A percentile compares a stretch with the other conserved stretches of the same genome.
These are phyloP conservation scores for Podospora fimiseda DNA, from an alignment of 495 filamentous ascomycete species.

Conservation along the genomic window DNA sequence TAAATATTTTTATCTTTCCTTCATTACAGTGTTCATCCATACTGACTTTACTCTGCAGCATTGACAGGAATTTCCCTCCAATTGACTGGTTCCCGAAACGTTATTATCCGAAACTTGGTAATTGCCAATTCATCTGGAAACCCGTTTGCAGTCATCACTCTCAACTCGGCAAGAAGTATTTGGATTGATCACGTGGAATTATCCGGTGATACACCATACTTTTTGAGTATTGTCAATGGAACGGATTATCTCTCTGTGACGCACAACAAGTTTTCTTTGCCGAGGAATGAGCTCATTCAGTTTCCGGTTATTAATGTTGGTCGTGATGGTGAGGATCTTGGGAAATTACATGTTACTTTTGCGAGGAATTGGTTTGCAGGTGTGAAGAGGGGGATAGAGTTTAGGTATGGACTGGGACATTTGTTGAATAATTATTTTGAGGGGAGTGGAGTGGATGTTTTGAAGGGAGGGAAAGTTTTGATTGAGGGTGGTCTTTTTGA, in stretches of 20 bases:
- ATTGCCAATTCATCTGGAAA: slow-evolving; percentile 47
- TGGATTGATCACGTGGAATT: slow-evolving; percentile 63
- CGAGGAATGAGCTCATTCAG: no score
- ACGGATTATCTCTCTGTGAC: slow-evolving; percentile 38
- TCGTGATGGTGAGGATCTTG: no score
- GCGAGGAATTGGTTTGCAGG: slow-evolving; percentile 53
- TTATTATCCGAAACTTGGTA: slow-evolving; percentile 52
- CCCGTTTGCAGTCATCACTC: slow-evolving; percentile 40
- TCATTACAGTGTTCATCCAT: not conserved
- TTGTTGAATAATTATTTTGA: slow-evolving; percentile 29
- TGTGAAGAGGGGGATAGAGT: slow-evolving; percentile 50
- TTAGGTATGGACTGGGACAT: slow-evolving; percentile 53
- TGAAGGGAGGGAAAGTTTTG: not conserved
- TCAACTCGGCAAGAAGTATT: slow-evolving; percentile 43
- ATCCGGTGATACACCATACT: slow-evolving; percentile 40
- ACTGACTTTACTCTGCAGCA: slow-evolving; percentile 6
- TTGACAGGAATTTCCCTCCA: slow-evolving; percentile 38
- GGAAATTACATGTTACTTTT: slow-evolving; percentile 51
- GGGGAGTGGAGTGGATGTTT: not conserved
- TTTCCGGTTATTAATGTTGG: no score
- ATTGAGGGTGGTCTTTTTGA: slow-evolving; percentile 4
- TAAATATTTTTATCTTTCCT: slow-evolving; percentile 7
- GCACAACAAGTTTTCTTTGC: slow-evolving; percentile 45
- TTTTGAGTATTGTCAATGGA: slow-evolving; percentile 53
- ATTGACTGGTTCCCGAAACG: slow-evolving; percentile 27